phyloP scores from a whole-genome alignment of 352 stramenopile genomes.

The Aphanomyces euteiches region DNA sequence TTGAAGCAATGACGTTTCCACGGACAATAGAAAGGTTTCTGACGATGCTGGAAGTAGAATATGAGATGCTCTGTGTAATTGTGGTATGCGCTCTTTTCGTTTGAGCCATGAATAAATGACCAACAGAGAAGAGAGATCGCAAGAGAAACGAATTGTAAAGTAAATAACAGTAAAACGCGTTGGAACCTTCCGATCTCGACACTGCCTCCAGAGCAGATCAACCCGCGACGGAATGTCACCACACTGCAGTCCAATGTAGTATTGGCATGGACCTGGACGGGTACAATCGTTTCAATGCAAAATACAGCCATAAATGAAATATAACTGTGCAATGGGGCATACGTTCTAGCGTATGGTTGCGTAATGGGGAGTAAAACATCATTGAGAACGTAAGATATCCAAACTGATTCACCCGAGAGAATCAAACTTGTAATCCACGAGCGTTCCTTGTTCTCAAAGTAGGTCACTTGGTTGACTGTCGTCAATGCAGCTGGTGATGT shows the following conservation, averaged over 20 bases:
- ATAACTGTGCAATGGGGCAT: background rate
- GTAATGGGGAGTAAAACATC: slow-evolving; percentile 9
- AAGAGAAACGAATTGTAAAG: background rate
- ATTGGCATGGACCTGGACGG: background rate
- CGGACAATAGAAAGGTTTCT: background rate
- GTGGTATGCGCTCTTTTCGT: background rate
- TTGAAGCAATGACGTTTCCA: background rate
- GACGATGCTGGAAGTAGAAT: background rate
- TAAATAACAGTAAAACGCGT: background rate
- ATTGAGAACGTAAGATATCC: slow-evolving; percentile 17
- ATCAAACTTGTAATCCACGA: background rate
- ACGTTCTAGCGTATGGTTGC: background rate
- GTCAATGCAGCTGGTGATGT: background rate
- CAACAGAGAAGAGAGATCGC: background rate
- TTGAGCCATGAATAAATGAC: background rate
- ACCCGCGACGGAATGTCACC: background rate
- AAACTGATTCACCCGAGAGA: slow-evolving; percentile 11
- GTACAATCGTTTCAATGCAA: background rate
- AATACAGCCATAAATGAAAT: slow-evolving; percentile 1
- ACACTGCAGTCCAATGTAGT: background rate
- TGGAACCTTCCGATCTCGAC: background rate
- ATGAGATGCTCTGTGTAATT: background rate
- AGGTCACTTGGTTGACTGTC: background rate
- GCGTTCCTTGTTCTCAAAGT: background rate
- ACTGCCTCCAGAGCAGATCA: background rate